These are phyloP conservation scores for Kokia cookei DNA, from an alignment of 441 rosid genomes.

Conservation along the genomic window DNA sequence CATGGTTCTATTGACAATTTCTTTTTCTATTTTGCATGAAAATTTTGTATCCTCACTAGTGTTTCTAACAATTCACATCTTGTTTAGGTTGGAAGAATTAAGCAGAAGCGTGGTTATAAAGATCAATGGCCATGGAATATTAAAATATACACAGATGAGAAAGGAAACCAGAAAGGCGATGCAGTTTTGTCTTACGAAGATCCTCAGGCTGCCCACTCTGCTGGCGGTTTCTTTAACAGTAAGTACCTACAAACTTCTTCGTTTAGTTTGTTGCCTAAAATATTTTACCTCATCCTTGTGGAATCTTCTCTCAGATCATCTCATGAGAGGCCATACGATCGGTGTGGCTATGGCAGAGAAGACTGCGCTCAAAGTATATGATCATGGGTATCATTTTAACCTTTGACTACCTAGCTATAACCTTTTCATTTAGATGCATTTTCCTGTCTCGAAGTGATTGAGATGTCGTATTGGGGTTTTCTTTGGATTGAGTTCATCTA, in stretches of 20 bases:
- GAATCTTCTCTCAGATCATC: constrained; percentile 50
- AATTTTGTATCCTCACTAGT: neutral
- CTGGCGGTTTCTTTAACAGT: constrained; percentile 86
- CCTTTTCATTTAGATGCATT: neutral
- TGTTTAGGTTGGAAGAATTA: constrained; percentile 84
- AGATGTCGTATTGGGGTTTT: neutral
- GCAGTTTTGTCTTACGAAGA: constrained; percentile 90
- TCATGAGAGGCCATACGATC: constrained; percentile 73
- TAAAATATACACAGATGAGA: constrained; percentile 87
- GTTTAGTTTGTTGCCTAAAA: neutral
- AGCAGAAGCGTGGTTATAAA: constrained; percentile 95
- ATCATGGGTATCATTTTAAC: constrained; percentile 49
- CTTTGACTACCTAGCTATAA: neutral
- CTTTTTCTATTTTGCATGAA: neutral
- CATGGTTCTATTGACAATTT: neutral
- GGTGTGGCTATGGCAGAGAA: constrained; percentile 89
- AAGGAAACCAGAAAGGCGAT: constrained; percentile 88
- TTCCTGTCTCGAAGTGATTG: neutral
- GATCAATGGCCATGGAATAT: constrained; percentile 98
- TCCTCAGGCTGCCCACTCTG: constrained; percentile 91
- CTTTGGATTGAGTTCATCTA: neutral
- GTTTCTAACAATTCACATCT: neutral
- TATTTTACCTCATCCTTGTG: neutral
- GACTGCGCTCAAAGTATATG: constrained; percentile 65
- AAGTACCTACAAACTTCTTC: constrained; percentile 8